Percentiles rank a stretch among this genome's conserved stretches.
phyloP scores from a whole-genome alignment of 1,284 basidiomycete genomes.

The Trametes pubescens region DNA sequence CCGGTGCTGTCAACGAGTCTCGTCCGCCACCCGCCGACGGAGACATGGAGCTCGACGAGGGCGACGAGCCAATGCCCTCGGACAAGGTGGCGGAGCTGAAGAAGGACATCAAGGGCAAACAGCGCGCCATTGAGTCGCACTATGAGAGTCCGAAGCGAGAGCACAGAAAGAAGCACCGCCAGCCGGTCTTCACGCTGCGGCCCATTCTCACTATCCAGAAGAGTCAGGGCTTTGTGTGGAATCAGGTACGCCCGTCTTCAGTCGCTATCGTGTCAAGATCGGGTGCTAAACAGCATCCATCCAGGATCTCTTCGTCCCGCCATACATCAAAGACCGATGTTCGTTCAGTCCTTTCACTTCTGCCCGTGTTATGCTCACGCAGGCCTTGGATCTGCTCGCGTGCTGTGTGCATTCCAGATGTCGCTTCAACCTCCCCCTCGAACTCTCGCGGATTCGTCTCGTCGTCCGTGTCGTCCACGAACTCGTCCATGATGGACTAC shows the following conservation, averaged over 20 bases:
- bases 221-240: constrained; percentile 90
- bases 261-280: not conserved
- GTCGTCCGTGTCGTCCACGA: constrained; percentile 71
- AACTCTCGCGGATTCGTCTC: constrained; percentile 70
- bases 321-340: constrained; percentile 89
- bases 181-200: constrained; percentile 66
- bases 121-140: constrained; percentile 72
- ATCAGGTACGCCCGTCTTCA: constrained; percentile 62
- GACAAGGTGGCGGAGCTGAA: constrained; percentile 51
- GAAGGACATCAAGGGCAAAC: constrained; percentile 80
- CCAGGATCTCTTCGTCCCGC: constrained; percentile 83
- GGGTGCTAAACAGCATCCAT: not conserved
- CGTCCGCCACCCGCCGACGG: constrained; percentile 52
- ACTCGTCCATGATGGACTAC: constrained; percentile 69
- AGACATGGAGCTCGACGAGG: constrained; percentile 65
- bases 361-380: constrained; percentile 33
- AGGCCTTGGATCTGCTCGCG: constrained; percentile 20
- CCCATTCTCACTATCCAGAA: constrained; percentile 85
- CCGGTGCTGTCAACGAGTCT: constrained; percentile 37
- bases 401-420: constrained; percentile 54
- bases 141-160: constrained; percentile 57
- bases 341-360: constrained; percentile 46
- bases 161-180: constrained; percentile 64
- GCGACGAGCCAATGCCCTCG: constrained; percentile 50
- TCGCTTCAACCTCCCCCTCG: constrained; percentile 83